Percentiles rank a stretch among this genome's conserved stretches.
Evolutionary conservation across 495 filamentous ascomycete species (phyloP).

Genomic region (Cairneyella variabilis): DNA sequence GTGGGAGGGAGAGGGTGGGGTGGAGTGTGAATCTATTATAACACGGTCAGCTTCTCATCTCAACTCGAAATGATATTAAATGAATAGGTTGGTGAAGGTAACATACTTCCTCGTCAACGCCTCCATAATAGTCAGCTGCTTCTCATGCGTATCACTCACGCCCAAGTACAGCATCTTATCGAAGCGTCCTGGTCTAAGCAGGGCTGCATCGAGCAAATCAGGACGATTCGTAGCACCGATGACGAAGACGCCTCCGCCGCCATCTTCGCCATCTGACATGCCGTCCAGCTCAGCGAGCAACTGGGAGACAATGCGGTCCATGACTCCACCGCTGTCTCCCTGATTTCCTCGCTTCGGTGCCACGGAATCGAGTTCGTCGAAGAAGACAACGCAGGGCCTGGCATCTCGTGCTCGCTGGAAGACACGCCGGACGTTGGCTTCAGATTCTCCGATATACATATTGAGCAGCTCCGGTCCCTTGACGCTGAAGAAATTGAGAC

Average conservation of each 20-base stretch:
- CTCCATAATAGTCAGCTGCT: constrained; percentile 91
- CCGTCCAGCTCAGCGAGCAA: constrained; percentile 92
- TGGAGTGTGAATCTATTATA: constrained; percentile 71
- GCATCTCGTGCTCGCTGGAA: constrained; percentile 95
- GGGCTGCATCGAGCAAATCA: constrained; percentile 86
- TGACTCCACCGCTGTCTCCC: constrained; percentile 95
- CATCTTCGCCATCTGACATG: constrained; percentile 90
- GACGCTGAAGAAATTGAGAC: constrained; percentile 97
- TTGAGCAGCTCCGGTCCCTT: constrained; percentile 97
- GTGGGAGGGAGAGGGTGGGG: too few relatives aligned
- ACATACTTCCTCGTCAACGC: constrained; percentile 87
- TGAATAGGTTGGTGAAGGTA: neutral
- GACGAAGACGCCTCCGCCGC: constrained; percentile 87
- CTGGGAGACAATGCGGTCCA: constrained; percentile 98
- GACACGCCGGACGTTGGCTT: constrained; percentile 93
- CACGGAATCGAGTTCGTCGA: constrained; percentile 95
- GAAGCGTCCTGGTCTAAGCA: constrained; percentile 88
- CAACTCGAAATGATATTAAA: neutral
- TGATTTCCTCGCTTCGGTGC: constrained; percentile 97
- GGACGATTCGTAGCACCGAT: constrained; percentile 96
- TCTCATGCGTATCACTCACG: constrained; percentile 93
- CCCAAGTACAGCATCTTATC: constrained; percentile 99
- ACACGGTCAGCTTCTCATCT: constrained; percentile 21
- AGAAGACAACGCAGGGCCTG: constrained; percentile 97
- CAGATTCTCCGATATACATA: constrained; percentile 99